Percentiles rank a stretch among this genome's conserved stretches.
Evolutionary conservation across 2,329 filamentous ascomycete genomes (phyloP).

Genomic region (Lizonia empirigonia): DNA sequence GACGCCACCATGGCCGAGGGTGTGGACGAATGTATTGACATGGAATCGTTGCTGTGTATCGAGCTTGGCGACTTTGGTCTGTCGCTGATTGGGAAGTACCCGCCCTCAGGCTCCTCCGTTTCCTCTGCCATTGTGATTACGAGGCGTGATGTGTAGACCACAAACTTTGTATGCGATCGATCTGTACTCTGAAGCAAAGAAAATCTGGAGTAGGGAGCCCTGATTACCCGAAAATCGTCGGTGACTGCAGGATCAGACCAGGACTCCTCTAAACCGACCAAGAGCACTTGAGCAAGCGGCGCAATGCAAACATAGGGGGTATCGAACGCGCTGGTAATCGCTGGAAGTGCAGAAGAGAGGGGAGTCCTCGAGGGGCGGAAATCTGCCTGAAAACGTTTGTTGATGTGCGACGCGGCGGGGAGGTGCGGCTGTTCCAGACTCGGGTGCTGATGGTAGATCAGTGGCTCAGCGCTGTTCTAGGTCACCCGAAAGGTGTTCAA

Average conservation of each 20-base stretch:
- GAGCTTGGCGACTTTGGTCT: slow-evolving; percentile 37
- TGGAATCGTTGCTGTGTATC: slow-evolving; percentile 37
- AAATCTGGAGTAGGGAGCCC: slow-evolving; percentile 1
- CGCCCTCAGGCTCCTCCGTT: slow-evolving; percentile 22
- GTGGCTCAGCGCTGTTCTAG: slow-evolving; percentile 22
- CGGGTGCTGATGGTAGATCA: slow-evolving; percentile 22
- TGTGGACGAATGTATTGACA: slow-evolving; percentile 38
- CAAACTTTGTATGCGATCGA: background rate
- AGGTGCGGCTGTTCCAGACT: slow-evolving; percentile 20
- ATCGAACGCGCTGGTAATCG: slow-evolving; percentile 3
- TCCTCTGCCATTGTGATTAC: slow-evolving; percentile 33
- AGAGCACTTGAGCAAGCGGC: slow-evolving; percentile 3
- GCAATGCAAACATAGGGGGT: slow-evolving; percentile 10
- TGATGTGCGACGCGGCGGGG: slow-evolving; percentile 20
- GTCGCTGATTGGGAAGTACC: slow-evolving; percentile 39
- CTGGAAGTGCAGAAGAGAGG: background rate
- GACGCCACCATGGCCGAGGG: slow-evolving; percentile 40
- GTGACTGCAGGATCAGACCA: slow-evolving; percentile 1
- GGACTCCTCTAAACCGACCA: slow-evolving; percentile 16
- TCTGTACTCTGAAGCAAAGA: background rate
- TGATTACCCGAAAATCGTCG: background rate
- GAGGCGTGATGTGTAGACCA: background rate
- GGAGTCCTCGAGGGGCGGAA: slow-evolving; percentile 9
- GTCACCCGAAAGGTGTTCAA: slow-evolving; percentile 10
- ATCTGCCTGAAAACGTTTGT: slow-evolving; percentile 11